Conservation (phyloP, 495 filamentous ascomycete species). For the Trichoderma reesei region DNA sequence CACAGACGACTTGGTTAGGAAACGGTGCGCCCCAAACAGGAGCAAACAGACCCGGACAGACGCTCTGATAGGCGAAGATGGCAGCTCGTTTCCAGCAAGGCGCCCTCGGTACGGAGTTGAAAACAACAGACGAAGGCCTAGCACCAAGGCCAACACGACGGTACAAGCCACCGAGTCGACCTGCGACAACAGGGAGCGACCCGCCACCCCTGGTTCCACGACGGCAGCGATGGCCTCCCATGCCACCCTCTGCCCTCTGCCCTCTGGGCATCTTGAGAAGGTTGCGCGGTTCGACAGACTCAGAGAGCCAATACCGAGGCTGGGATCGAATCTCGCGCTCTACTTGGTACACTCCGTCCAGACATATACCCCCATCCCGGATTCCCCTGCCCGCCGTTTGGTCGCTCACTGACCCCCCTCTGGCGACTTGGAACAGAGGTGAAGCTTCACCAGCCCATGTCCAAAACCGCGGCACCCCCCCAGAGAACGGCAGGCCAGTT, state of each 20-base stretch:
- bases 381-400: background rate
- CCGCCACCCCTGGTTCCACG: constrained; percentile 8
- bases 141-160: background rate
- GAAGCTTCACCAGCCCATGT: constrained; percentile 7
- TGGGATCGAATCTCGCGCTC: background rate
- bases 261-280: no score
- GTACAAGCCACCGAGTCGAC: constrained; percentile 1
- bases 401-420: background rate
- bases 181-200: background rate
- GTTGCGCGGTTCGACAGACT: background rate
- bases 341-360: background rate
- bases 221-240: background rate
- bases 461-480: constrained; percentile 1
- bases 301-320: background rate
- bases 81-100: background rate
- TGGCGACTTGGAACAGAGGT: constrained; percentile 4
- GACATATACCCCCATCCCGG: background rate
- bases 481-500: constrained; percentile 7
- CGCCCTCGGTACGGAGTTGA: background rate
- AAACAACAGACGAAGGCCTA: background rate
- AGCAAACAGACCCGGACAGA: background rate
- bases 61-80: background rate
- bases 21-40: background rate
- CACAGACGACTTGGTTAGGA: background rate
- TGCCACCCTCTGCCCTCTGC: background rate